These are phyloP conservation scores for Hyaloscypha bicolor DNA, from an alignment of 495 filamentous ascomycete species.

Conservation along the genomic window DNA sequence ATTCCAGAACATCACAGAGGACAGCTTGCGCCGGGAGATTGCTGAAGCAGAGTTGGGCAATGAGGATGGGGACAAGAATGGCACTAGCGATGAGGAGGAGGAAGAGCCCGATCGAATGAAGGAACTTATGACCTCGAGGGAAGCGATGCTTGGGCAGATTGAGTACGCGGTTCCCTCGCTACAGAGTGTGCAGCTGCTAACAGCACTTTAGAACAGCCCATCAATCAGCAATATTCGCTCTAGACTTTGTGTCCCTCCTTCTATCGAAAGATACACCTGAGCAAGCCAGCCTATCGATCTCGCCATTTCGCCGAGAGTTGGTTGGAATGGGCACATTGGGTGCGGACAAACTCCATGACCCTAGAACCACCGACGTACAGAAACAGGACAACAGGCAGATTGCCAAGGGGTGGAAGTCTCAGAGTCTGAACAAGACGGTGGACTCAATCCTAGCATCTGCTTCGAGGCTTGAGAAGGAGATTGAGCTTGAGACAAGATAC, in stretches of 20 bases:
- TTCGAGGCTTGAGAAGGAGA: conserved; percentile 71
- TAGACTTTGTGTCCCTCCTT: conserved; percentile 85
- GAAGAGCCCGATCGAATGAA: conserved; percentile 37
- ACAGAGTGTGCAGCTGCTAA: conserved; percentile 10
- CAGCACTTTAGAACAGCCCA: conserved; percentile 55
- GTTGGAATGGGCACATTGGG: conserved; percentile 77
- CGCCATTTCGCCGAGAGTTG: conserved; percentile 62
- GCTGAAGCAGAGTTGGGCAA: conserved; percentile 47
- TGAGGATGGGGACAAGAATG: conserved; percentile 30
- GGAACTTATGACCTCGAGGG: conserved; percentile 45
- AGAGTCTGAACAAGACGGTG: conserved; percentile 72
- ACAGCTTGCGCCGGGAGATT: conserved; percentile 61
- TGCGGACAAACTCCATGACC: conserved; percentile 63
- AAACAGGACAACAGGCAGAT: conserved; percentile 59
- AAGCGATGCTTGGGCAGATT: conserved; percentile 57
- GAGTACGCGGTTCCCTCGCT: conserved; percentile 37
- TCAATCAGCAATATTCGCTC: conserved; percentile 64
- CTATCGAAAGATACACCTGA: conserved; percentile 75
- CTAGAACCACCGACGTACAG: conserved; percentile 53
- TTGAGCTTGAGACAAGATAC: conserved; percentile 77
- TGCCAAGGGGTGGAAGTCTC: conserved; percentile 77
- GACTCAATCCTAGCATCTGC: conserved; percentile 75
- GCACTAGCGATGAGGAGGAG: conserved; percentile 29
- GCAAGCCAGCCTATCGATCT: conserved; percentile 69
- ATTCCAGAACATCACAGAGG: conserved; percentile 70